A percentile compares a stretch with the other conserved stretches of the same genome.
These are phyloP conservation scores for Cubamyces lactineus DNA, from an alignment of 768 basidiomycete species.

Conservation along the genomic window DNA sequence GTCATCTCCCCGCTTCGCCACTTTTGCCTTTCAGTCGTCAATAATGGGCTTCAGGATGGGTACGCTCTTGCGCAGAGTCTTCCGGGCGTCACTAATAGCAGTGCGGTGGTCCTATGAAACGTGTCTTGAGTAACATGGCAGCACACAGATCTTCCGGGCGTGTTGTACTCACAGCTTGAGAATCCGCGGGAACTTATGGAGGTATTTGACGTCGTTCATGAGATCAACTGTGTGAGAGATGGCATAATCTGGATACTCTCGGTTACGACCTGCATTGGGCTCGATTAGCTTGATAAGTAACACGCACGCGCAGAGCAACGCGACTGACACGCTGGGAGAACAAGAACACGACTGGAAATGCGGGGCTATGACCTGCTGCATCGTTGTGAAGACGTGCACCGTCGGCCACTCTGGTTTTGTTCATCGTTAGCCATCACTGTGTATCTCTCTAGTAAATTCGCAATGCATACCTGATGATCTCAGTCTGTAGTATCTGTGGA, in stretches of 20 bases:
- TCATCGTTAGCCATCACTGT: neutral
- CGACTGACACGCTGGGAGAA: slow-evolving; percentile 38
- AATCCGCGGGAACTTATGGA: slow-evolving; percentile 38
- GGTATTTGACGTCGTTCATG: slow-evolving; percentile 19
- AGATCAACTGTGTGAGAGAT: slow-evolving; percentile 38
- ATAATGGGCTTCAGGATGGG: slow-evolving; percentile 19
- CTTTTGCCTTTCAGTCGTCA: slow-evolving; percentile 13
- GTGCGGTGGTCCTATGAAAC: neutral
- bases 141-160: too few species aligned
- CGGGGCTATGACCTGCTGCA: slow-evolving; percentile 34
- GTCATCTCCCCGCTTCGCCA: slow-evolving; percentile 16
- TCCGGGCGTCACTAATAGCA: slow-evolving; percentile 1
- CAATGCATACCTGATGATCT: slow-evolving; percentile 30
- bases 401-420: slow-evolving; percentile 28
- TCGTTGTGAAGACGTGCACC: slow-evolving; percentile 23
- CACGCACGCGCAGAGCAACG: too few species aligned
- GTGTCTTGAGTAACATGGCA: too few species aligned
- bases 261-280: slow-evolving; percentile 40
- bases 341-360: slow-evolving; percentile 37
- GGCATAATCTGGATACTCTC: slow-evolving; percentile 40
- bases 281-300: too few species aligned
- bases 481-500: slow-evolving; percentile 32
- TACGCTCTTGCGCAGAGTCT: neutral
- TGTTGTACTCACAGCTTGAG: slow-evolving; percentile 34
- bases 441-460: neutral